Evolutionary conservation across 176 grass and related monocot genomes (phyloP).

Genomic region (Chloris gayana): DNA sequence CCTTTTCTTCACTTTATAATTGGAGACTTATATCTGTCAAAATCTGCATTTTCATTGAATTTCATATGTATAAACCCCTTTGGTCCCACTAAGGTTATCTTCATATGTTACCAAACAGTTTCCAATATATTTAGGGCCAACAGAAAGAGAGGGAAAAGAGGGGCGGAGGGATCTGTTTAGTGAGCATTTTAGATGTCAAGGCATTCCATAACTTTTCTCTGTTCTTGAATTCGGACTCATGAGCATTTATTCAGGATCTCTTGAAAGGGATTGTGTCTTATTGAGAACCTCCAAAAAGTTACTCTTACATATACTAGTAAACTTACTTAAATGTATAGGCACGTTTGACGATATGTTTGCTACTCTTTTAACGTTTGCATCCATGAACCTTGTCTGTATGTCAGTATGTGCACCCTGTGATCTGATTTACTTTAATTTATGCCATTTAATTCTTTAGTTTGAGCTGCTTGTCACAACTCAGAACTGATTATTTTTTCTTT

Average conservation of each 20-base stretch:
- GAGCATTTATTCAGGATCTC: neutral
- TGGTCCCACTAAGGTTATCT: too few species aligned
- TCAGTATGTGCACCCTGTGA: neutral
- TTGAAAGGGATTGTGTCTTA: neutral
- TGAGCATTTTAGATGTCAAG: neutral
- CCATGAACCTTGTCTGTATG: neutral
- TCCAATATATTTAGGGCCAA: neutral
- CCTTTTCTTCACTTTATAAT: neutral
- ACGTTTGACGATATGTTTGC: conserved; percentile 5
- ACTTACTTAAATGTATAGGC: neutral
- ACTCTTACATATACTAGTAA: neutral
- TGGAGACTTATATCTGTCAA: neutral
- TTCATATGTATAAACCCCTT: too few species aligned
- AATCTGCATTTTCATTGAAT: neutral
- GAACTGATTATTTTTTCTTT: neutral
- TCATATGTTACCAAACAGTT: neutral
- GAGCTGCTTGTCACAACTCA: too few species aligned
- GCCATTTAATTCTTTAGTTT: neutral
- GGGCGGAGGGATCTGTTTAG: neutral
- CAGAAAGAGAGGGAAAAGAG: too few species aligned
- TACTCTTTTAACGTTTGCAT: conserved; percentile 2
- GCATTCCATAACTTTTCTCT: neutral
- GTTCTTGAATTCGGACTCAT: neutral
- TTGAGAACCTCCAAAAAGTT: neutral
- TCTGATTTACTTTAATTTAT: conserved; percentile 12